Evolutionary conservation across 805 yeast genomes (phyloP), one percentile per base, ranked within the genome.

Genomic region (Debaryomyces maramus): DNA sequence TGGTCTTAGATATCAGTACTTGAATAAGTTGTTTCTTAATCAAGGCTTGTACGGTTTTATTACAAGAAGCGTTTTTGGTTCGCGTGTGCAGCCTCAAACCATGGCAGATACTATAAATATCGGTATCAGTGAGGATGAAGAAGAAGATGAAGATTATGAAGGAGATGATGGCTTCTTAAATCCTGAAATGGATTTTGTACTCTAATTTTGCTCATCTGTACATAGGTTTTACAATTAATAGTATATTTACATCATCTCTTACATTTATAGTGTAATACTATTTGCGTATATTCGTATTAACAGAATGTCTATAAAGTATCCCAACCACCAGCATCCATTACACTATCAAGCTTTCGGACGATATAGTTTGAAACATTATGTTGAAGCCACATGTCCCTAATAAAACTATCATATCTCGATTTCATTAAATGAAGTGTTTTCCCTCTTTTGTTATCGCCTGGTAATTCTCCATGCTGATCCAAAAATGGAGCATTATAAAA

Each of bases 251-350:
- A n/a, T n/a, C n/a, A n/a, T n/a, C n/a, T n/a, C n/a, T n/a, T n/a
- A n/a, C n/a, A n/a, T n/a, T n/a, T n/a, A n/a, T n/a, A n/a, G n/a
- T n/a, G n/a, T n/a, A n/a, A n/a, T n/a, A n/a, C n/a, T n/a, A n/a
- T n/a, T n/a, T n/a, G n/a, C n/a, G 13, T 24, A 7, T 10, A 24
- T 24, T 24, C 8, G 5, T 24, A n/a, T n/a, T 30, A 30, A 30
- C 11, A 18, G 11, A 32, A 18, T 18, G 8, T 32, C 58, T 65
- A 88, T 45, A 85, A 65, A 1, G 93, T 86, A 51, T 85, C 93
- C 99, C 99, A 91, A 0, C 99, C 99, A 6, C 99, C 99, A 27
- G 84, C 78, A 60, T 91, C 98, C 23, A 83, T 63, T 6, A 76
- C 77, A 28, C 83, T 80, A 51, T 91, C 98, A 11, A 91, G 72